Conservation (phyloP, 2,329 filamentous ascomycete genomes). For the Alternaria hordeiaustralica region DNA sequence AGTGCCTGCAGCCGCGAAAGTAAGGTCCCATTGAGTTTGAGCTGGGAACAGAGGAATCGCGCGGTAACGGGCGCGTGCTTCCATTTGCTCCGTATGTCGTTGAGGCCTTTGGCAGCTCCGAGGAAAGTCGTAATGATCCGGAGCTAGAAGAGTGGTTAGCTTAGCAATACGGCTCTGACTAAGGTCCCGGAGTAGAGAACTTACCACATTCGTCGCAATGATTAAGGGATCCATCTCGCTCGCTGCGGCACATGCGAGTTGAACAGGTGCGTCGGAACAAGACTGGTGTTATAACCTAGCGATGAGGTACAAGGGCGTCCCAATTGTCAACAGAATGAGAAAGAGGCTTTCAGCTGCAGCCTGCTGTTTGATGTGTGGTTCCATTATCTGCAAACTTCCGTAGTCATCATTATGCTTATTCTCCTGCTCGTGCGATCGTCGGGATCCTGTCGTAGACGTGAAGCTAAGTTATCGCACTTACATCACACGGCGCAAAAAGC, state of each 20-base stretch:
- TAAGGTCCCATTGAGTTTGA: neutral
- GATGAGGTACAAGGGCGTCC: neutral
- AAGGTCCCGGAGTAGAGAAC: no score
- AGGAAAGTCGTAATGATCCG: neutral
- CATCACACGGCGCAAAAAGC: neutral
- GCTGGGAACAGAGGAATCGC: neutral
- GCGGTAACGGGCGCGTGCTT: neutral
- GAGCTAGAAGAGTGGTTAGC: neutral
- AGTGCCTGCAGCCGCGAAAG: neutral
- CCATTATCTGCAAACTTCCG: neutral
- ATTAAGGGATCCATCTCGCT: neutral
- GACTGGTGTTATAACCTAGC: neutral
- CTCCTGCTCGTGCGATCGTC: fast-evolving
- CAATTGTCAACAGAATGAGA: neutral
- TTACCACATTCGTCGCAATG: neutral
- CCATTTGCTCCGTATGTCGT: neutral
- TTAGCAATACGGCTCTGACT: no score
- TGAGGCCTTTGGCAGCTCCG: neutral
- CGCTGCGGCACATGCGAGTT: neutral
- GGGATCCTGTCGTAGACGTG: neutral
- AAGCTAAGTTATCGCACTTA: neutral
- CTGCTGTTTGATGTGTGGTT: neutral
- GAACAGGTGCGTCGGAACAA: neutral
- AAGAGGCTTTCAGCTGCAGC: neutral
- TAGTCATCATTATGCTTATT: neutral